Conservation (phyloP, 192 early-diverging fungal genomes). For the Bifiguratus adelaidae region DNA sequence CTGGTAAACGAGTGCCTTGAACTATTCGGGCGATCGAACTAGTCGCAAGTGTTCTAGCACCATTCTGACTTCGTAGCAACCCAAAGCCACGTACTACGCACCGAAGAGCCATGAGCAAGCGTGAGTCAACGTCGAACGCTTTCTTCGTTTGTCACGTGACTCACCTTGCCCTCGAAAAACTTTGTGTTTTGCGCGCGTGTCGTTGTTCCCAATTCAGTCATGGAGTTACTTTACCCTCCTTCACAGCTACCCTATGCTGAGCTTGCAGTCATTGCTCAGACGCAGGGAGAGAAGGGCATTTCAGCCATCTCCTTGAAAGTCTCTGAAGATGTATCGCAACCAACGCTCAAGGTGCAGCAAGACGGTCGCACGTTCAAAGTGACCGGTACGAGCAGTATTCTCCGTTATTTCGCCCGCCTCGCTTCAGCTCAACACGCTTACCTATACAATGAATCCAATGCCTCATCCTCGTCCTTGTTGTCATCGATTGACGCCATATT, state of each 20-base stretch:
- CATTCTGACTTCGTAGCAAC: too few relatives aligned
- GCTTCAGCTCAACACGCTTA: not conserved
- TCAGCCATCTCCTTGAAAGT: conserved; percentile 7
- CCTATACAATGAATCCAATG: conserved; percentile 14
- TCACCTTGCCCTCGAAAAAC: too few relatives aligned
- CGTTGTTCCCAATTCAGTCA: too few relatives aligned
- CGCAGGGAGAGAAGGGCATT: not conserved
- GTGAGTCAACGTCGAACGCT: too few relatives aligned
- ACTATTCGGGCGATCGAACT: too few relatives aligned
- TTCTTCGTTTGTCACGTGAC: too few relatives aligned
- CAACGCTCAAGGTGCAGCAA: conserved; percentile 3
- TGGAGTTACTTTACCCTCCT: not conserved
- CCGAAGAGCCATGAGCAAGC: too few relatives aligned
- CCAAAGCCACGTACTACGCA: too few relatives aligned
- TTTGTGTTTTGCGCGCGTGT: too few relatives aligned
- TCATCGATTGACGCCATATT: conserved; percentile 15
- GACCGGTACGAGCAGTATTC: conserved; percentile 10
- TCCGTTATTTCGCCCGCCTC: conserved; percentile 19
- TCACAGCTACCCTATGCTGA: not conserved
- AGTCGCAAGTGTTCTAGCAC: too few relatives aligned
- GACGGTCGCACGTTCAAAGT: conserved; percentile 10
- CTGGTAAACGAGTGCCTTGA: too few relatives aligned
- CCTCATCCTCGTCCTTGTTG: not conserved
- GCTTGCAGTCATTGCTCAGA: not conserved
- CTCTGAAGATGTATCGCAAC: conserved; percentile 2